A percentile compares a stretch with the other conserved stretches of the same genome.
Evolutionary conservation across 768 basidiomycete species (phyloP).

Genomic region (Lyophyllum semitale): DNA sequence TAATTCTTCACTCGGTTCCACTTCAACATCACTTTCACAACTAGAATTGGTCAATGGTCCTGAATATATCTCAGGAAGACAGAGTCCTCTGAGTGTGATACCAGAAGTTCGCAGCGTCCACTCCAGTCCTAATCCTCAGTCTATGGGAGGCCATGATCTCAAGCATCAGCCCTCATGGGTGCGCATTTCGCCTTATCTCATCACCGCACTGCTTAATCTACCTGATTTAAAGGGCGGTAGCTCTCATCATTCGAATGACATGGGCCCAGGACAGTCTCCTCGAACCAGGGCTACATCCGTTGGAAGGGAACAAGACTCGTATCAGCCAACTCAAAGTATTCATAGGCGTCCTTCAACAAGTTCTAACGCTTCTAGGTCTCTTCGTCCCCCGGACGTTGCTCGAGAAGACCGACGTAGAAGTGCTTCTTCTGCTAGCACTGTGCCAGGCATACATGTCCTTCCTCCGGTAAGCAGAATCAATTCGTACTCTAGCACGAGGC

Average conservation of each 20-base stretch:
- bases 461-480: slow-evolving; percentile 33
- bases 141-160: slow-evolving; percentile 22
- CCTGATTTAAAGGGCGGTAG: slow-evolving; percentile 12
- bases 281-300: slow-evolving; percentile 7
- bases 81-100: slow-evolving; percentile 54
- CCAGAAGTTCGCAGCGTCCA: slow-evolving; percentile 51
- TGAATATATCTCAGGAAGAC: slow-evolving; percentile 24
- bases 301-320: not conserved
- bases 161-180: slow-evolving; percentile 38
- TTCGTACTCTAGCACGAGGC: not conserved
- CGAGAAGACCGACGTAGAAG: slow-evolving; percentile 14
- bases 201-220: not conserved
- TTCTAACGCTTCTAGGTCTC: slow-evolving; percentile 27
- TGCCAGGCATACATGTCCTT: slow-evolving; percentile 34
- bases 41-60: slow-evolving; percentile 54
- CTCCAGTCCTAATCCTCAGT: slow-evolving; percentile 35
- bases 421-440: slow-evolving; percentile 22
- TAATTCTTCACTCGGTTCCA: slow-evolving; percentile 55
- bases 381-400: slow-evolving; percentile 10
- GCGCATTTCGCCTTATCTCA: slow-evolving; percentile 12
- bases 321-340: slow-evolving; percentile 18
- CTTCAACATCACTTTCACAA: slow-evolving; percentile 55
- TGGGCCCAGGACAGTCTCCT: slow-evolving; percentile 10
- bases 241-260: slow-evolving; percentile 15
- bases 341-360: slow-evolving; percentile 23